Base-by-base conservation (phyloP, 228 moss, liverwort and hornwort species). In the Sphagnum magellanicum region DNA sequence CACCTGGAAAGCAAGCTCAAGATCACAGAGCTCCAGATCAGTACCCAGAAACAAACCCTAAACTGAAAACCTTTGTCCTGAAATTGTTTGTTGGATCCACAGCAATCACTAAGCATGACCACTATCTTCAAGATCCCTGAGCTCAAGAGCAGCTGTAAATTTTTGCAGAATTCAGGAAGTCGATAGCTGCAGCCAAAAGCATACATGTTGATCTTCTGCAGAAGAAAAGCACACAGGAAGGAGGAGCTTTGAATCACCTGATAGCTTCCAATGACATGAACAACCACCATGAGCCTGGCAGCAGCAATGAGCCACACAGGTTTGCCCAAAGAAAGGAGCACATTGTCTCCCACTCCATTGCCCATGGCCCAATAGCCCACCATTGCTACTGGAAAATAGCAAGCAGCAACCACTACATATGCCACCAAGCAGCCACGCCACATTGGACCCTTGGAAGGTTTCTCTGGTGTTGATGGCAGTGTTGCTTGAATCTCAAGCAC, bases 201-300 rank as follows among this genome's bases (percentile, higher is more conserved):
- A 67, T 59, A 47, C 60, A 52, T 52, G 16, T 46, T 7, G 76
- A 71, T 4, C 5, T 49, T 6, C 51, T 53, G 11, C 70, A 53
- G 7, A 11, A 48, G 5, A n/a, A 4, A 14, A 76, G 17, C 16
- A 76, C 61, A 62, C 71, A 70, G 49, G 60, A 70, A 46, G 6
- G 5, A 32, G 32, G 32, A 8, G 9, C 8, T 8, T 55, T 55
- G 55, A 12, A 8, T 8, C 63, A 78, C 77, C 48, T 78, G 89
- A 49, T 86, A 89, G 59, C 86, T 89, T 16, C 89, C 89, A 4
- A 83, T 77, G 2, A 89, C 83, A 5, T 89, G 87, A 66, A 89
- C 68, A 3, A 86, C 89, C n/a, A 86, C 83, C 83, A 89, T 86
- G 17, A 89, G 71, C 7, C 83, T 89, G 0, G 86, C 86, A 4